Evolutionary conservation across 108 stramenopile genomes (phyloP).

Genomic region (Nitzschia putrida): DNA sequence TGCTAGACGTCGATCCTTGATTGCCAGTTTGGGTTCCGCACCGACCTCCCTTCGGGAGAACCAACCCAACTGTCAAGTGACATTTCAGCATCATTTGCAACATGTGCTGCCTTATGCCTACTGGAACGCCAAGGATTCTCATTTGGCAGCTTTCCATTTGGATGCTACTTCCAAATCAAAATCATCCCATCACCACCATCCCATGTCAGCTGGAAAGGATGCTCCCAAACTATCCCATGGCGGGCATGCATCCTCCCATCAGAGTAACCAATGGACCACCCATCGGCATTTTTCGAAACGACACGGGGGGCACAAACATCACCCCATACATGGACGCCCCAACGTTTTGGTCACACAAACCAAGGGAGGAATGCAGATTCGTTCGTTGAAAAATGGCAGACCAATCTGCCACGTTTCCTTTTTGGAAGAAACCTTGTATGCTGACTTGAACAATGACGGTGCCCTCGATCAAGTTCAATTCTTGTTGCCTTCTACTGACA

Average conservation of each 20-base stretch:
- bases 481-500: slow-evolving; percentile 20
- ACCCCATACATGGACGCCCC: slow-evolving; percentile 63
- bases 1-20: slow-evolving; percentile 68
- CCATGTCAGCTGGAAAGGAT: neutral
- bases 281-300: slow-evolving; percentile 14
- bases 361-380: slow-evolving; percentile 68
- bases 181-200: slow-evolving; percentile 16
- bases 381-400: slow-evolving; percentile 80
- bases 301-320: slow-evolving; percentile 27
- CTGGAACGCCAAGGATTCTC: slow-evolving; percentile 43
- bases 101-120: slow-evolving; percentile 39
- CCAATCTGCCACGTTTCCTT: slow-evolving; percentile 76
- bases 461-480: slow-evolving; percentile 74
- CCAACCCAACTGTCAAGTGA: slow-evolving; percentile 37
- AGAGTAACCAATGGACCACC: neutral
- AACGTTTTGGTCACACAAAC: slow-evolving; percentile 71
- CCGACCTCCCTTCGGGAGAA: neutral
- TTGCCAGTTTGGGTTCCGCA: slow-evolving; percentile 21
- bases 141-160: slow-evolving; percentile 42
- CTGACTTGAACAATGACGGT: slow-evolving; percentile 80
- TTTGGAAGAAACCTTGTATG: slow-evolving; percentile 69
- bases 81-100: slow-evolving; percentile 27
- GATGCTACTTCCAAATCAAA: slow-evolving; percentile 26
- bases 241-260: neutral
- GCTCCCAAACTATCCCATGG: neutral